phyloP scores from a whole-genome alignment of 129 eudicot genomes.

The Flaveria linearis region DNA sequence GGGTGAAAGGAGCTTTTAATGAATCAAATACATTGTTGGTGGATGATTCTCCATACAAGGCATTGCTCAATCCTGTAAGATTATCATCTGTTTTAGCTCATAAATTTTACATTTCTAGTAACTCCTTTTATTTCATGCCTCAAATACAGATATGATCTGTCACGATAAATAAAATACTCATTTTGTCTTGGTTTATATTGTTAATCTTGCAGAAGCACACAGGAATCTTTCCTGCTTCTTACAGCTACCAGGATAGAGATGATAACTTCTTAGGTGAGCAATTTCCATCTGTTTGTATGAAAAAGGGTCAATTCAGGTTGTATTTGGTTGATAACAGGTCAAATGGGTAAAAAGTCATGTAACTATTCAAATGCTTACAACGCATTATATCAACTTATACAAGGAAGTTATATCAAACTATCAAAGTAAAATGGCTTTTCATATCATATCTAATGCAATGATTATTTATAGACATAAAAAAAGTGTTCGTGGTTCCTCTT shows the following conservation, averaged over 20 bases:
- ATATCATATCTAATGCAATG: neutral
- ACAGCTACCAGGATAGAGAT: constrained; percentile 43
- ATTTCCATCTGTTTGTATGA: neutral
- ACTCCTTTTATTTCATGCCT: neutral
- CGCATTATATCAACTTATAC: neutral
- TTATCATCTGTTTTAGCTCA: neutral
- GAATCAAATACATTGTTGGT: constrained; percentile 76
- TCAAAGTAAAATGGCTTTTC: neutral
- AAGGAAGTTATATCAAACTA: neutral
- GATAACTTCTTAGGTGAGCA: constrained; percentile 70
- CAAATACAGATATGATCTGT: neutral
- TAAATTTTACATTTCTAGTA: neutral
- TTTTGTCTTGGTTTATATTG: constrained; percentile 10
- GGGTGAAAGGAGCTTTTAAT: constrained; percentile 72
- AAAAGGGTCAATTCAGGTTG: neutral
- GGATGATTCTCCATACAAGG: constrained; percentile 97
- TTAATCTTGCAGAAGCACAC: constrained; percentile 55
- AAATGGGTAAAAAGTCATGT: neutral
- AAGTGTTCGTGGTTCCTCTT: neutral
- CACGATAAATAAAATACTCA: neutral
- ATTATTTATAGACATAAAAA: neutral
- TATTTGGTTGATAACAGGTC: neutral
- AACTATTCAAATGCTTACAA: neutral
- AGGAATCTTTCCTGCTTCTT: constrained; percentile 70
- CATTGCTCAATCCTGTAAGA: constrained; percentile 84